phyloP scores from a whole-genome alignment of 1,284 basidiomycete species.

The Ganoderma resinaceum region DNA sequence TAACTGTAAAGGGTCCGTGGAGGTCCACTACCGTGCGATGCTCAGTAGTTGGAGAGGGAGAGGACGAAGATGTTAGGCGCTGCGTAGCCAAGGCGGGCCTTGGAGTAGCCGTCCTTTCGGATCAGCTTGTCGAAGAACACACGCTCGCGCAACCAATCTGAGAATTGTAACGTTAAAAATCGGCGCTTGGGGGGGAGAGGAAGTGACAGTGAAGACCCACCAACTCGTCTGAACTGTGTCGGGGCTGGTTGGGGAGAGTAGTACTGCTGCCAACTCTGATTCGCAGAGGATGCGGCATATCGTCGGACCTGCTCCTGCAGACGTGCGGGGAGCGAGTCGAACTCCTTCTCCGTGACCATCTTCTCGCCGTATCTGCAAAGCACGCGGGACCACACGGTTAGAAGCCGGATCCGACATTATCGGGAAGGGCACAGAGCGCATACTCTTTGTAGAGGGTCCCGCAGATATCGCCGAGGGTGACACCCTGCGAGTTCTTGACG shows the following conservation, averaged over 20 bases:
- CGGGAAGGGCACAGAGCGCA: constrained; percentile 33
- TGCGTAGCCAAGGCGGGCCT: constrained; percentile 68
- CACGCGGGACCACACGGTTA: neutral
- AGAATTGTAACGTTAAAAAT: neutral
- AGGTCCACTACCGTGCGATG: neutral
- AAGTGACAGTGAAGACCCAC: constrained; percentile 46
- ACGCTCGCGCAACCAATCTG: constrained; percentile 80
- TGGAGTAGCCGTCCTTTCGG: constrained; percentile 64
- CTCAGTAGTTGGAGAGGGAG: constrained; percentile 38
- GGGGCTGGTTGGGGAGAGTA: constrained; percentile 53
- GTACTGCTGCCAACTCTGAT: constrained; percentile 43
- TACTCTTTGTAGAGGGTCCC: constrained; percentile 74
- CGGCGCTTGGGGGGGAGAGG: neutral
- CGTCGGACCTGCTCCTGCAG: constrained; percentile 75
- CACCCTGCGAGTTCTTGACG: constrained; percentile 73
- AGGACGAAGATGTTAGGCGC: constrained; percentile 82
- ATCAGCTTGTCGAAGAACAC: constrained; percentile 71
- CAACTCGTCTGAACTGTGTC: constrained; percentile 61
- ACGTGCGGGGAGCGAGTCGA: constrained; percentile 62
- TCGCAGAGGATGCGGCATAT: constrained; percentile 52
- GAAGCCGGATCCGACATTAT: neutral
- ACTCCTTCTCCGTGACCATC: constrained; percentile 70
- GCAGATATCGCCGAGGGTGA: constrained; percentile 77
- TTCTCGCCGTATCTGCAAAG: constrained; percentile 68
- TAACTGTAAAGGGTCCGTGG: constrained; percentile 14